Evolutionary conservation across 2,329 filamentous ascomycete genomes (phyloP).

Genomic region (Neofusicoccum parvum): DNA sequence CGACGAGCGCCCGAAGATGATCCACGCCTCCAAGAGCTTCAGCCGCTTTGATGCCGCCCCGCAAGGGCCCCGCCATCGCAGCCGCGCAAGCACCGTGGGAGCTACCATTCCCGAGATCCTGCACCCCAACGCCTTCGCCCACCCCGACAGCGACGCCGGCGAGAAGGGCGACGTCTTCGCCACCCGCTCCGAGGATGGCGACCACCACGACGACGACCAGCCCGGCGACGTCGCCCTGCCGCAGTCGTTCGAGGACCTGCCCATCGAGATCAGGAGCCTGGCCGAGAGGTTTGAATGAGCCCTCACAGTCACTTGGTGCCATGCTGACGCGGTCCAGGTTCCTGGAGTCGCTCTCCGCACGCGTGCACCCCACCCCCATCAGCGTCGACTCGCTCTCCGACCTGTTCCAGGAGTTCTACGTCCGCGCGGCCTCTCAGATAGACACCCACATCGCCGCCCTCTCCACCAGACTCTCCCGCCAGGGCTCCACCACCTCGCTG

Average conservation of each 20-base stretch:
- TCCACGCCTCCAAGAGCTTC: conserved; percentile 52
- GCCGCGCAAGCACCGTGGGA: conserved; percentile 50
- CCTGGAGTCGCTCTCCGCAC: conserved; percentile 84
- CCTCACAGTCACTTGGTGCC: background rate
- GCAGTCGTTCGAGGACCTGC: conserved; percentile 82
- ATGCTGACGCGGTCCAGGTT: conserved; percentile 61
- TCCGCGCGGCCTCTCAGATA: conserved; percentile 77
- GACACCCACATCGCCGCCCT: conserved; percentile 83
- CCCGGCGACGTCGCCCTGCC: conserved; percentile 44
- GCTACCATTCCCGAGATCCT: conserved; percentile 46
- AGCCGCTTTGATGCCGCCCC: conserved; percentile 48
- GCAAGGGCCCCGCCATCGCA: conserved; percentile 40
- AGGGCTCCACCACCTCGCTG: conserved; percentile 58
- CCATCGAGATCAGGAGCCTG: conserved; percentile 88
- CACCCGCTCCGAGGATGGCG: conserved; percentile 36
- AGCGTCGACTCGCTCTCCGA: conserved; percentile 78
- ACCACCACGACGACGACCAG: conserved; percentile 28
- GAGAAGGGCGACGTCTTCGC: conserved; percentile 45
- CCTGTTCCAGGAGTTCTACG: conserved; percentile 96
- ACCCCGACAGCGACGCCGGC: conserved; percentile 37
- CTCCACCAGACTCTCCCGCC: conserved; percentile 72
- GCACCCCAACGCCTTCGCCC: conserved; percentile 43
- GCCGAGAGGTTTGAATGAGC: conserved; percentile 69
- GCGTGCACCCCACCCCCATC: conserved; percentile 81
- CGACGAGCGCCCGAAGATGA: conserved; percentile 36